Evolutionary conservation across 306 rosid species (phyloP).

Genomic region (Mimosa bimucronata): DNA sequence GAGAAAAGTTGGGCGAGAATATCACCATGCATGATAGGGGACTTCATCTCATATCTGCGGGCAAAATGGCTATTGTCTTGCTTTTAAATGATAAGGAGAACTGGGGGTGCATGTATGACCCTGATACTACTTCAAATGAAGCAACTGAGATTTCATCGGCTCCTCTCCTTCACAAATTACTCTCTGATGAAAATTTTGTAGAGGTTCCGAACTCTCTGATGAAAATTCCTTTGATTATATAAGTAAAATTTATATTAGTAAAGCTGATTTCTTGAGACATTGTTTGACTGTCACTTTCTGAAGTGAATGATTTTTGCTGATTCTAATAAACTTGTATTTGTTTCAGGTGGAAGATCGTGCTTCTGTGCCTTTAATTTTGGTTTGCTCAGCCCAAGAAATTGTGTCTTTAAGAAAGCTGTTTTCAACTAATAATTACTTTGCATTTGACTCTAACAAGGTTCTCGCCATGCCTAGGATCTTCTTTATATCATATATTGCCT

Average conservation of each 20-base stretch:
- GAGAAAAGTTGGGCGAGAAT: slow-evolving; percentile 50
- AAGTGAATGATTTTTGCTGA: slow-evolving; percentile 11
- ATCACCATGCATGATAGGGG: slow-evolving; percentile 60
- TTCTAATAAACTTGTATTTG: slow-evolving; percentile 39
- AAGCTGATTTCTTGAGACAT: slow-evolving; percentile 35
- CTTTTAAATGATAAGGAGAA: slow-evolving; percentile 55
- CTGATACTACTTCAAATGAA: slow-evolving; percentile 43
- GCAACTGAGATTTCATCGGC: slow-evolving; percentile 42
- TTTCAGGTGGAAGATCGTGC: slow-evolving; percentile 70
- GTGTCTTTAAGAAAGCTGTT: slow-evolving; percentile 58
- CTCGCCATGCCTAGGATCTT: slow-evolving; percentile 31
- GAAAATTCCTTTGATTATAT: slow-evolving; percentile 26
- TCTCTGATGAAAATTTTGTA: slow-evolving; percentile 49
- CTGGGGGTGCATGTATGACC: slow-evolving; percentile 36
- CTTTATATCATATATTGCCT: slow-evolving; percentile 32
- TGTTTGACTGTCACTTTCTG: slow-evolving; percentile 27
- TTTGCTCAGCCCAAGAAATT: slow-evolving; percentile 61
- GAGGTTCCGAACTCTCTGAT: slow-evolving; percentile 50
- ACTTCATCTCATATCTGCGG: slow-evolving; percentile 60
- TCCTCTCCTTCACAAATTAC: slow-evolving; percentile 53
- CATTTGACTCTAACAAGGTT: slow-evolving; percentile 75
- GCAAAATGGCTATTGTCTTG: slow-evolving; percentile 78
- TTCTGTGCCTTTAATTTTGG: slow-evolving; percentile 72
- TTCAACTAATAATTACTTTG: slow-evolving; percentile 63
- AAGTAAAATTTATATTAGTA: slow-evolving; percentile 16